Base-by-base conservation (phyloP, 2,329 filamentous ascomycete species). In the Teratosphaeria gauchensis region DNA sequence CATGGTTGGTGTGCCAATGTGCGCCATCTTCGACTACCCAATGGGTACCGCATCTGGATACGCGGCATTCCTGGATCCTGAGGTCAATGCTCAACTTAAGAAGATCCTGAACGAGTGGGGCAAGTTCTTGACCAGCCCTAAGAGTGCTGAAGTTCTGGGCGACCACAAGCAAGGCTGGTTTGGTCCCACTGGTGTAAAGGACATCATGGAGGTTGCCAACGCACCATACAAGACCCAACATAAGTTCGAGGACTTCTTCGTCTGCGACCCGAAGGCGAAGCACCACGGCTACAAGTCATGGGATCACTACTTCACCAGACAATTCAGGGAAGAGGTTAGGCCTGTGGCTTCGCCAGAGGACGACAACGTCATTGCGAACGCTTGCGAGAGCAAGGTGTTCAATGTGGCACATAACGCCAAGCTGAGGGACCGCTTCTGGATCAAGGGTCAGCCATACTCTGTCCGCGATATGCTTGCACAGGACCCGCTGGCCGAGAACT, bases 221-320 rank as follows among this genome's bases (percentile, higher is more conserved):
- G 66, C 62, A 4, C 62, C 68, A 1, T 63, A 61, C 58, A 60
- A 64, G 48, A 70, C 66, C 9, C 53, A 58, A 4, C 56, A 68
- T 59, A 63, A 59, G 16, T 72, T 72, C 62, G 68, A 85, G 58
- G 77, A 86, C 19, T 77, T 86, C 66, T 88, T 81, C 69, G 63
- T 79, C 19, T 88, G 85, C 67, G 81, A 87, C 51, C 78, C 83
- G 0, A 71, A 68, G 0, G 75, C 76, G 4, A 72, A 80, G 63
- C 69, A 84, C 66, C 78, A 82, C 62, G 85, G 86, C 19, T 89
- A 77, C 74, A 81, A 77, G 58, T 87, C 83, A 0, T 89, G 86
- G 86, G 86, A 89, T 59, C 75, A 83, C 66, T 89, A 88, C 74
- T 89, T 89, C 73, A 87, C 83, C 0, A 79, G 86, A 5, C 58